Evolutionary conservation across 768 basidiomycete species (phyloP), one percentile per base, ranked within the genome.

Genomic region (Mycena capillaripes): DNA sequence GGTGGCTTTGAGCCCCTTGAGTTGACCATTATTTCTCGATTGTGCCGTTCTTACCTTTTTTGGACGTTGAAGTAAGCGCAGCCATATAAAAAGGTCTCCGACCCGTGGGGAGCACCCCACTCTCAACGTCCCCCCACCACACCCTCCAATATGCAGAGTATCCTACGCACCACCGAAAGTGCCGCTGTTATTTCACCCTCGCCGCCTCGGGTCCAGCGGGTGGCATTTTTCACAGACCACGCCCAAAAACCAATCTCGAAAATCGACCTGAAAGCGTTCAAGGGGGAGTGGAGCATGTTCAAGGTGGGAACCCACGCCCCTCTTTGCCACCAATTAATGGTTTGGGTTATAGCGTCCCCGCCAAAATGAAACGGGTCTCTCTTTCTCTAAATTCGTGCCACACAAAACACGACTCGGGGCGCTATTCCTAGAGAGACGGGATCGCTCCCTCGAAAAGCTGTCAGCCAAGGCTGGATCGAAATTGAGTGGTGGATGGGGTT

Each of bases 171-270:
- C 21, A 17, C 36, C 6, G 56, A 16, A 4, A 53, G 38, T 38
- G n/a, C 12, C 3, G 9, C 36, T 1, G 6, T 44, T 8, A 53
- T 48, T 38, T n/a, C 50, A 23, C 23, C 50, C 6, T 4, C 61
- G 9, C 0, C 44, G 27, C 42, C 14, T 55, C 52, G 30, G 10
- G 52, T 36, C 53, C 25, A n/a, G n/a, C 69, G 61, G 32, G 69
- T 64, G 25, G 29, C 69, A 50, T 70, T 70, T 19, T 27, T 42
- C 34, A 70, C 62, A 10, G 69, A 57, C 55, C 55, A 27, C 36
- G 61, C 46, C 6, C 10, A 61, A 9, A 70, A 58, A 50, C 61
- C 53, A 9, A 48, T 58, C 61, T 70, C 69, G n/a, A 57, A 56
- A 14, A 19, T 64, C 3, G 67, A 69, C 27, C 53, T 55, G 34